Evolutionary conservation across 148 eudicot genomes (phyloP), one percentile per base, ranked within the genome.

Genomic region (Polygonum maritimum): DNA sequence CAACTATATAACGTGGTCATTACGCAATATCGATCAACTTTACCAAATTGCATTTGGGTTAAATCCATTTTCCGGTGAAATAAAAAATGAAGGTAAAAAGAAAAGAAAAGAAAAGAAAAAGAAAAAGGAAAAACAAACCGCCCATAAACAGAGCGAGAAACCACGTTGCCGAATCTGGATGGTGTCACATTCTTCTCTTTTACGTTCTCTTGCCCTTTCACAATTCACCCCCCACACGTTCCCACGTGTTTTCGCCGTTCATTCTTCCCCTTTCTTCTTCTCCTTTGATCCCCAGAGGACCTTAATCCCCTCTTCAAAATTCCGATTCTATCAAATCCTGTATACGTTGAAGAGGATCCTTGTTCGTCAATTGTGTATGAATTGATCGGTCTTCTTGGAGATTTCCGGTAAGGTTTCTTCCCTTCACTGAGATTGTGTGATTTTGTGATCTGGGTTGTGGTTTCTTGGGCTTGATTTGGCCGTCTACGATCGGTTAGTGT

Each of bases 171-270:
- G 71, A 67, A 22, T 60, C 36, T 26, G 38, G 12, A 57, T 22
- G 63, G 63, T 60, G 38, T 60, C 58, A 54, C 58, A 54, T 22
- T 60, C 71, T 67, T 67, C 71, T 67, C 44, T 38, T 16, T 15
- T 67, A 67, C 71, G 71, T 35, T 67, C 71, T 67, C 45, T 16
- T 16, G 38, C 71, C 71, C 44, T 67, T 67, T 67, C 31, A 26
- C 31, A 26, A 26, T 26, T 26, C 45, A 31, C 71, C 71, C 41
- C 45, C 71, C 36, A 67, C 71, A 67, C 71, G 19, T 67, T 67
- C 44, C 45, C 71, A 67, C 71, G 69, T 62, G 69, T 31, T 62
- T 62, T 62, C 69, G 69, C 69, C 69, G 38, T 62, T 62, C 69
- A 62, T 26, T 62, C 38, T 62, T 31, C 60, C 69, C 69, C 22